Evolutionary conservation across 169 alveolate genomes (phyloP), one percentile per base, ranked within the genome.

Genomic region (Eimeria maxima): DNA sequence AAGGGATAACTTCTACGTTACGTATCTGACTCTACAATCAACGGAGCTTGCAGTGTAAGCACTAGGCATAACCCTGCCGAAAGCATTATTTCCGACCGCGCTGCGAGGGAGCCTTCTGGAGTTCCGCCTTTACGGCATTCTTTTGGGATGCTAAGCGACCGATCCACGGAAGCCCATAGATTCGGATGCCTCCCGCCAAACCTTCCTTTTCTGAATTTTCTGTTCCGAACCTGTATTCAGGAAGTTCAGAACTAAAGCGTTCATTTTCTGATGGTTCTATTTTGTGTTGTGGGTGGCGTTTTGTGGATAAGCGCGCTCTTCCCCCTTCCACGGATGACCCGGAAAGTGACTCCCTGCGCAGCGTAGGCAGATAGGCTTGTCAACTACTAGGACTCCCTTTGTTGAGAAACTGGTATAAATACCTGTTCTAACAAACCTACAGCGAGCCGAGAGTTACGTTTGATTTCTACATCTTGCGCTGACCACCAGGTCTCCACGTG

Each of bases 111-210:
- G 50, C 57, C 53, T 87, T 87, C 7, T 42, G 94, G 47, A 74
- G 50, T 13, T 87, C 94, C 20, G 80, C 42, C 53, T 63, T 87
- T 33, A 47, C 27, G 24, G 83, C 63, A 55, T 24, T 63, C 83
- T 65, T 87, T 11, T 33, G 84, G 20, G 57, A 20, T 27, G 47
- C 83, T 47, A 87, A 63, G 22, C 94, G 94, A 27, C 47, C 60
- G 45, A 87, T 87, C 94, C 94, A 87, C 67, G 94, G 94, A 27
- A 87, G 94, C 18, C 94, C 94, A 42, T 87, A 87, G 50, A 87
- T 63, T 20, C 94, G 94, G 33, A 87, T 47, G 65, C 83, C 94
- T 87, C 45, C 65, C 8, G 94, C 94, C 63, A 63, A 18, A 11
- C 55, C 83, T 44, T 42, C 83, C 55, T 42, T 87, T 11, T 60